Conservation (phyloP, 306 rosid species). For the Casuarina glauca region DNA sequence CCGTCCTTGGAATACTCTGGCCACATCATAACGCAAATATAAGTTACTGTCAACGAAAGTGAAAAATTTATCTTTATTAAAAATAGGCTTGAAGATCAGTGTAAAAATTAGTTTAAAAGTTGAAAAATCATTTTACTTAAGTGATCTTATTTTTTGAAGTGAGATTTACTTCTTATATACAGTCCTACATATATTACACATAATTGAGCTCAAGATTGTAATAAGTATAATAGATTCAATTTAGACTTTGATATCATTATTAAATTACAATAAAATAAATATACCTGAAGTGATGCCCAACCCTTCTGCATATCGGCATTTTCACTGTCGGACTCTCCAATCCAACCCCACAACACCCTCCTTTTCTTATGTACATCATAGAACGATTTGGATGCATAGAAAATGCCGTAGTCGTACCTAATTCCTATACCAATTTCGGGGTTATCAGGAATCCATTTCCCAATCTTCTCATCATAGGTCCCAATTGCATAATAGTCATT, state of each 20-base stretch:
- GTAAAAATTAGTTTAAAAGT: no score
- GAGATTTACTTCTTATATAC: no score
- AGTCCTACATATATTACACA: no score
- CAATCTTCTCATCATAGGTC: conserved; percentile 57
- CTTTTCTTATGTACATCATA: conserved; percentile 54
- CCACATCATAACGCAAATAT: background rate
- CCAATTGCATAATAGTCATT: conserved; percentile 85
- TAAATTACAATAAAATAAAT: background rate
- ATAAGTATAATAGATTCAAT: no score
- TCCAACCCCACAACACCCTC: conserved; percentile 95
- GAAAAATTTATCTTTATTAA: background rate
- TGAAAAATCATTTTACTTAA: no score
- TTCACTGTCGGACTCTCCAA: conserved; percentile 86
- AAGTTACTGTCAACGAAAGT: background rate
- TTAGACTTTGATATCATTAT: no score
- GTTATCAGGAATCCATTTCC: conserved; percentile 56
- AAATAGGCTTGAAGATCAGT: no score
- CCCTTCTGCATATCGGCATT: conserved; percentile 73
- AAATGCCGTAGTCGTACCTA: conserved; percentile 74
- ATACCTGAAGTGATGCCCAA: conserved; percentile 87
- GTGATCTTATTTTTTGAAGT: no score
- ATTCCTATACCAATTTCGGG: conserved; percentile 59
- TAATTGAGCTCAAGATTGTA: no score
- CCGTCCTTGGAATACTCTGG: conserved; percentile 82
- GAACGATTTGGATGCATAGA: conserved; percentile 86